Percentiles rank a stretch among this genome's conserved stretches.
These are phyloP conservation scores for Epichloe festucae DNA, from an alignment of 2,329 filamentous ascomycete species.

Conservation along the genomic window DNA sequence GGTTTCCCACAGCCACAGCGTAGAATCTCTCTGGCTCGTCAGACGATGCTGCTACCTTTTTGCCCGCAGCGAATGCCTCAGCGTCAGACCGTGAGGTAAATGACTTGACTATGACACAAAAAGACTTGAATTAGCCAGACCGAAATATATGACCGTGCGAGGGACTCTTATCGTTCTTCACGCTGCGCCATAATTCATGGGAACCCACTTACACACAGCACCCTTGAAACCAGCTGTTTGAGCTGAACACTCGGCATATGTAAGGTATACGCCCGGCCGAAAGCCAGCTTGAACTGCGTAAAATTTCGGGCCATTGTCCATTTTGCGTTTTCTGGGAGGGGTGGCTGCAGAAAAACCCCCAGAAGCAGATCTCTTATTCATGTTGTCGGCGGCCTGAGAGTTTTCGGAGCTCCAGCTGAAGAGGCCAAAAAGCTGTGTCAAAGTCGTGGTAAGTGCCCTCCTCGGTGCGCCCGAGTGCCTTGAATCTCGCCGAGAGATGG, in stretches of 20 bases:
- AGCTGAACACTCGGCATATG: conserved; percentile 46
- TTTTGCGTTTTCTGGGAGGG: conserved; percentile 34
- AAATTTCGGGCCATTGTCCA: conserved; percentile 39
- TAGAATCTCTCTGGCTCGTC: conserved; percentile 39
- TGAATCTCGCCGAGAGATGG: background rate
- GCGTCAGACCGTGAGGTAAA: conserved; percentile 65
- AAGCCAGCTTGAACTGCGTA: conserved; percentile 49
- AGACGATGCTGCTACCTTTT: conserved; percentile 27
- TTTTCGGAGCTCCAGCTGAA: conserved; percentile 2
- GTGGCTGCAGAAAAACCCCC: conserved; percentile 7
- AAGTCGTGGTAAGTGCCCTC: background rate
- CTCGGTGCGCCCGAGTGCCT: background rate
- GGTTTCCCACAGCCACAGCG: conserved; percentile 45
- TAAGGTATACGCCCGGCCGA: conserved; percentile 47
- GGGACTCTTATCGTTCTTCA: background rate
- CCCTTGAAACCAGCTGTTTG: conserved; percentile 50
- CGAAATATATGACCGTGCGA: background rate
- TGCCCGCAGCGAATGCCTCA: conserved; percentile 60
- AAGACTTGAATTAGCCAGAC: background rate
- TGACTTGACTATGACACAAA: conserved; percentile 53
- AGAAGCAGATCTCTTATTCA: conserved; percentile 18
- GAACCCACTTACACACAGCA: conserved; percentile 49
- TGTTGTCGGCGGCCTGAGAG: conserved; percentile 10
- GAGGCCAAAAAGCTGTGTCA: conserved; percentile 10
- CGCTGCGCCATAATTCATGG: background rate